Evolutionary conservation across 768 basidiomycete genomes (phyloP), one percentile per base, ranked within the genome.

Genomic region (Daedalea quercina): DNA sequence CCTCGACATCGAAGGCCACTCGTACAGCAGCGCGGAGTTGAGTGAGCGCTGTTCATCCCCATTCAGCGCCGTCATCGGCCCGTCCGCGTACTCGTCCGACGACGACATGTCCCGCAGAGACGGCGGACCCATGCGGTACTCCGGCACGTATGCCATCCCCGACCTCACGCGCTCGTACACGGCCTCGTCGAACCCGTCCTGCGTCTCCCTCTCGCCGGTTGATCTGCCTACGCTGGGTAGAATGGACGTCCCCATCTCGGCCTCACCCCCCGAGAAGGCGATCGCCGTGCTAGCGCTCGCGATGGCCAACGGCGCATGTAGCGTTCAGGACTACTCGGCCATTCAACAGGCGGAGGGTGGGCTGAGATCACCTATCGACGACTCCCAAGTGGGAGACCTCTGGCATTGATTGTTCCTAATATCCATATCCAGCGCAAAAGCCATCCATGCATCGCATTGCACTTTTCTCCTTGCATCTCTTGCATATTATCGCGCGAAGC

Each of bases 221-320:
- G n/a, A 19, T 4, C 31, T 7, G 19, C 34, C 34, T n/a, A 22
- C 35, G 42, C 17, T 22, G 35, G 25, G 24, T 24, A 22, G 50
- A 15, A 35, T 41, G 15, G 48, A 40, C 45, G 50, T 60, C 24
- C 63, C 58, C 9, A 54, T 62, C n/a, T 56, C 70, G 19, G 65
- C 79, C 11, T 74, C 79, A 42, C 73, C 70, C 33, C 69, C 79
- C 19, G 82, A 84, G 57, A 83, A 81, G 60, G 79, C 78, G 15
- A 71, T 84, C 47, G 81, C 81, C 17, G 80, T 79, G 17, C 71
- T 84, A 26, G 73, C 71, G 28, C 66, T 85, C 2, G 81, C 80
- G 17, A 74, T 85, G 69, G 82, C 83, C 12, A 84, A 77, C 54
- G 84, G 82, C 40, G 82, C 82, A 9, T 81, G 78, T 4, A 75